Evolutionary conservation across 2,329 filamentous ascomycete species (phyloP).

Genomic region (Microdochium paspali): DNA sequence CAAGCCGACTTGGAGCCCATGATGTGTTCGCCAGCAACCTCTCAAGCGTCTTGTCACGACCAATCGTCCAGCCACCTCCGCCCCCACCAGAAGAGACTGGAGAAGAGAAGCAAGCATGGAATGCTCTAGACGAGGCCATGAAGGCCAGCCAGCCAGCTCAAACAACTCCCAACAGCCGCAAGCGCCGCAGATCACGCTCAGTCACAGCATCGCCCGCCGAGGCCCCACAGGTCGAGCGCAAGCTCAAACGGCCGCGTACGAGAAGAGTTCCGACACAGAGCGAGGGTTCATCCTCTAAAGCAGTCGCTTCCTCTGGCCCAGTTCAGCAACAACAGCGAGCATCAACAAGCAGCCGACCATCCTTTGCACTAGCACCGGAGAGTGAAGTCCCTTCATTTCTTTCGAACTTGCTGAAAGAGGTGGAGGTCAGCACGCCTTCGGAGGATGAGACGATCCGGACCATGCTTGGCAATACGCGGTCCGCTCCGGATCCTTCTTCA

Average conservation of each 20-base stretch:
- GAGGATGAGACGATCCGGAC: conserved; percentile 44
- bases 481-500: conserved; percentile 38
- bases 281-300: conserved; percentile 34
- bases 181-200: conserved; percentile 69
- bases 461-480: conserved; percentile 24
- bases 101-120: conserved; percentile 81
- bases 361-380: conserved; percentile 16
- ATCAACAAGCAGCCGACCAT: conserved; percentile 4
- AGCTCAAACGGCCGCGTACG: conserved; percentile 79
- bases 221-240: conserved; percentile 65
- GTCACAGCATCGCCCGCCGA: conserved; percentile 62
- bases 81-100: conserved; percentile 56
- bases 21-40: conserved; percentile 61
- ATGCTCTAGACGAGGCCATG: conserved; percentile 77
- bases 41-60: conserved; percentile 47
- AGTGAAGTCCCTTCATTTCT: conserved; percentile 66
- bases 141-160: conserved; percentile 49
- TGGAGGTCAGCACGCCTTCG: conserved; percentile 56
- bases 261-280: conserved; percentile 48
- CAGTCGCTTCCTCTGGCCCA: conserved; percentile 9
- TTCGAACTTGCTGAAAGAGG: conserved; percentile 78
- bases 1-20: conserved; percentile 66
- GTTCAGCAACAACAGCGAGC: conserved; percentile 18
- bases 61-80: conserved; percentile 43
- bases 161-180: conserved; percentile 32